phyloP scores from a whole-genome alignment of 768 basidiomycete genomes.

The Terana coerulea region DNA sequence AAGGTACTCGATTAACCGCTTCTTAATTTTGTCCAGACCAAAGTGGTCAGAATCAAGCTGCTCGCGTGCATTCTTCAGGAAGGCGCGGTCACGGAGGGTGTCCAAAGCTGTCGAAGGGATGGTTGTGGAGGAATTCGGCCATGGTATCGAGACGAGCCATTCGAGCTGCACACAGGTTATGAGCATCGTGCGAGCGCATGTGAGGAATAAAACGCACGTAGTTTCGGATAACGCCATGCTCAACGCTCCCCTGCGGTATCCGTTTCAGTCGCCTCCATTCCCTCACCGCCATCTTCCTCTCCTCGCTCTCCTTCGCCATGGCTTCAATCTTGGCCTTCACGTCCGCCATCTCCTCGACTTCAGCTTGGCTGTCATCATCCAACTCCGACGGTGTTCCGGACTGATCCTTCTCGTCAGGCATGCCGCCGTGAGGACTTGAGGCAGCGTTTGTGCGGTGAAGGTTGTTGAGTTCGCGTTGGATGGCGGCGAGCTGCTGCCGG shows the following conservation, averaged over 20 bases:
- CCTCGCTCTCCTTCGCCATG: constrained; percentile 70
- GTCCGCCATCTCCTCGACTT: constrained; percentile 76
- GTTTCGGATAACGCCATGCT: constrained; percentile 83
- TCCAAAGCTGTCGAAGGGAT: constrained; percentile 26
- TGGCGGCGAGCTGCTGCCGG: constrained; percentile 77
- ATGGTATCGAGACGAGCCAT: constrained; percentile 84
- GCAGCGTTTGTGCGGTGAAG: constrained; percentile 36
- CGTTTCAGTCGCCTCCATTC: constrained; percentile 84
- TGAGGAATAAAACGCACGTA: constrained; percentile 50
- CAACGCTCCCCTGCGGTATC: constrained; percentile 87
- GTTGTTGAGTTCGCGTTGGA: constrained; percentile 68
- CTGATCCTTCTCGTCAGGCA: neutral
- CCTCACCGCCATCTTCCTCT: constrained; percentile 73
- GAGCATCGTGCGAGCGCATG: neutral
- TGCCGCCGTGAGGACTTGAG: neutral
- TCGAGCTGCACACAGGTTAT: constrained; percentile 66
- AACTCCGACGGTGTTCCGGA: constrained; percentile 42
- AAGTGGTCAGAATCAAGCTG: constrained; percentile 91
- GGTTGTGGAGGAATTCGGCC: constrained; percentile 49
- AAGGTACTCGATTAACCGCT: constrained; percentile 86
- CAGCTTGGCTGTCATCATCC: constrained; percentile 76
- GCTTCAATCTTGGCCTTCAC: constrained; percentile 71
- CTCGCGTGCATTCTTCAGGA: constrained; percentile 64
- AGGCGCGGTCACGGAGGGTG: constrained; percentile 47
- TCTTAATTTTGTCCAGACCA: constrained; percentile 90